These are phyloP conservation scores for Sabuloglossum arenarium DNA, from an alignment of 495 filamentous ascomycete species.

Conservation along the genomic window DNA sequence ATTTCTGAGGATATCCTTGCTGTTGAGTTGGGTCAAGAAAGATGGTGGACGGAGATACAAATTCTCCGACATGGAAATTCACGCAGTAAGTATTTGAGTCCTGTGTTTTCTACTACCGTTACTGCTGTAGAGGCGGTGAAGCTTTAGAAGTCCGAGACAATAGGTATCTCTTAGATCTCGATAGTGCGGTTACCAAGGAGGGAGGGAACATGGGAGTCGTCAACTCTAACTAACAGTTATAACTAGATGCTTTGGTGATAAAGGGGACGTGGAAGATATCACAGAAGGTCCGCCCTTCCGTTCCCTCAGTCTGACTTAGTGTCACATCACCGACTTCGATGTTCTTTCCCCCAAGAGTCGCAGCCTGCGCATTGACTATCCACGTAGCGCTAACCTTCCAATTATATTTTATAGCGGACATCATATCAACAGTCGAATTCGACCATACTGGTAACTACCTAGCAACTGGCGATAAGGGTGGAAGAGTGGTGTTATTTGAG, in stretches of 20 bases:
- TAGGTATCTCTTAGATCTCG: not conserved
- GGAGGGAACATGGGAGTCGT: not conserved
- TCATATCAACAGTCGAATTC: slow-evolving; percentile 98
- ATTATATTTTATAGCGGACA: slow-evolving; percentile 49
- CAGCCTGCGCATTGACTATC: not conserved
- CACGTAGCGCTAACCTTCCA: slow-evolving; percentile 6
- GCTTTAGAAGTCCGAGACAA: not conserved
- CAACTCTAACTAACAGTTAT: not conserved
- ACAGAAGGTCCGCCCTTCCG: slow-evolving; percentile 57
- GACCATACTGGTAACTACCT: slow-evolving; percentile 97
- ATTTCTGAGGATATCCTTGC: slow-evolving; percentile 1
- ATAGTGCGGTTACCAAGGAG: not conserved
- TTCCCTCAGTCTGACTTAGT: not conserved
- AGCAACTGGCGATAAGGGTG: slow-evolving; percentile 94
- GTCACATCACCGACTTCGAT: not conserved
- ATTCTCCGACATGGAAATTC: slow-evolving; percentile 97
- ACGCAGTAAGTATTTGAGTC: slow-evolving; percentile 63
- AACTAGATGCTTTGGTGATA: slow-evolving; percentile 91
- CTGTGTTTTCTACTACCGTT: not conserved
- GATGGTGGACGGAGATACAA: slow-evolving; percentile 91
- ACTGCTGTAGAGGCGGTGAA: not conserved
- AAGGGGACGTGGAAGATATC: slow-evolving; percentile 98
- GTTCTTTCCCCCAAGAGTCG: not conserved
- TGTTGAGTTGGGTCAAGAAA: slow-evolving; percentile 20
- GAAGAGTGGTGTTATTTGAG: slow-evolving; percentile 89